Conservation (phyloP, 2,329 filamentous ascomycete species). For the Talaromyces albobiverticillius region DNA sequence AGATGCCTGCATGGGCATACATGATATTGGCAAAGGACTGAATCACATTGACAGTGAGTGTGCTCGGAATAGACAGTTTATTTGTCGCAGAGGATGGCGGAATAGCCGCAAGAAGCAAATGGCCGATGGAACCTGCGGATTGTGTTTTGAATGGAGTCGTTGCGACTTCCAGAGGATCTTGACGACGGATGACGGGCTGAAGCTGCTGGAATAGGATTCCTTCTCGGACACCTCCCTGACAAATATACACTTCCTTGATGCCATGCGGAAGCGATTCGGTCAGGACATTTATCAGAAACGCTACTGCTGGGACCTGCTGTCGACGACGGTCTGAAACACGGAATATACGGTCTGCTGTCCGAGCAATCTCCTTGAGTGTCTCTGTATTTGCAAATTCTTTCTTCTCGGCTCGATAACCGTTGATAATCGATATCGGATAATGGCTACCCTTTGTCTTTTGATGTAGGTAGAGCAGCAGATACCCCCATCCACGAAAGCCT, state of each 20-base stretch:
- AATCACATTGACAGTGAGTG: constrained; percentile 44
- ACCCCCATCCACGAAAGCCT: constrained; percentile 90
- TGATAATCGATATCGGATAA: constrained; percentile 80
- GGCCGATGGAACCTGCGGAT: constrained; percentile 46
- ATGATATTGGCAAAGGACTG: constrained; percentile 59
- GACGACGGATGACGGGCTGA: constrained; percentile 56
- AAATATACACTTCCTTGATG: constrained; percentile 75
- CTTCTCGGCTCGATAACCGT: constrained; percentile 68
- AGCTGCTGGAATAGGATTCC: constrained; percentile 75
- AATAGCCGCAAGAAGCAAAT: constrained; percentile 48
- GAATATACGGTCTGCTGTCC: constrained; percentile 46
- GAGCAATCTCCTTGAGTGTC: constrained; percentile 41
- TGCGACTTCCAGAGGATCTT: constrained; percentile 64
- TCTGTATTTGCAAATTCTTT: constrained; percentile 59
- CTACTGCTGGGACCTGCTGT: constrained; percentile 78
- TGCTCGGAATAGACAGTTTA: constrained; percentile 40
- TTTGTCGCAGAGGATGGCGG: constrained; percentile 31
- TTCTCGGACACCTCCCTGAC: constrained; percentile 82
- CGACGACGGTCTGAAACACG: constrained; percentile 78
- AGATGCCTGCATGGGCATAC: constrained; percentile 51
- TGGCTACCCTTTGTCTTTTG: constrained; percentile 67
- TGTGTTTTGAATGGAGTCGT: constrained; percentile 53
- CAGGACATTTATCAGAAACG: constrained; percentile 73
- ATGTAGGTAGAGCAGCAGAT: constrained; percentile 69
- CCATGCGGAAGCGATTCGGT: constrained; percentile 62